Percentiles rank a stretch among this genome's conserved stretches.
phyloP scores from a whole-genome alignment of 371 early-diverging fungal species.

The Zychaea mexicana region DNA sequence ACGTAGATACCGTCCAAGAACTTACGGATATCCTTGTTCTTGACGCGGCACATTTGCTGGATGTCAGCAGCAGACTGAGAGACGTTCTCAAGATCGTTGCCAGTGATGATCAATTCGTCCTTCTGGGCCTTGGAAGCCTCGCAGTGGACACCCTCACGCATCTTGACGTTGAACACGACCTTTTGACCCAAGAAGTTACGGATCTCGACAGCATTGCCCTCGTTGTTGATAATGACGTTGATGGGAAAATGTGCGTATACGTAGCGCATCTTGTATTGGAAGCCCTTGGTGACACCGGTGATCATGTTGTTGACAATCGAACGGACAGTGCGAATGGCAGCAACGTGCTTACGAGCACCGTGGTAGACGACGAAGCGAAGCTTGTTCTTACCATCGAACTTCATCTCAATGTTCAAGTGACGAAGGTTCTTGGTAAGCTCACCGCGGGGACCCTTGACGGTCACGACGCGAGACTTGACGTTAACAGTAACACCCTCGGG shows the following conservation, averaged over 20 bases:
- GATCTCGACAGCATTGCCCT: constrained; percentile 89
- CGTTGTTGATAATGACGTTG: constrained; percentile 91
- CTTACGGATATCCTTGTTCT: constrained; percentile 98
- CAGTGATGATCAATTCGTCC: constrained; percentile 96
- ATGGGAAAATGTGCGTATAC: constrained; percentile 99
- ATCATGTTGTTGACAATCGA: constrained; percentile 65
- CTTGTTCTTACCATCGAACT: constrained; percentile 61
- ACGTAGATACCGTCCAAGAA: constrained; percentile 99
- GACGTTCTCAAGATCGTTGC: constrained; percentile 97
- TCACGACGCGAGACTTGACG: constrained; percentile 80
- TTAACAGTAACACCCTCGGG: constrained; percentile 77
- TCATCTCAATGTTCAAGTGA: constrained; percentile 94
- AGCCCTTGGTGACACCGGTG: constrained; percentile 72
- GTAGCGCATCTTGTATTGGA: constrained; percentile 99
- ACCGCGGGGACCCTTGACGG: constrained; percentile 90
- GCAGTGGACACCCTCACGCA: constrained; percentile 93
- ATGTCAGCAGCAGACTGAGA: constrained; percentile 95
- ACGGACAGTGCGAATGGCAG: constrained; percentile 97
- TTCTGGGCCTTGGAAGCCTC: constrained; percentile 87
- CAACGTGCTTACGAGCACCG: constrained; percentile 97
- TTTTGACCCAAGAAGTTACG: constrained; percentile 99
- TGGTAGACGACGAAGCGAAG: constrained; percentile 95
- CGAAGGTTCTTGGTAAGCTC: constrained; percentile 89
- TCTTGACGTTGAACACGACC: constrained; percentile 85
- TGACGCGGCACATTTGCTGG: constrained; percentile 76